These are phyloP conservation scores for Rhodotorula toruloides DNA, from an alignment of 768 basidiomycete genomes.

Conservation along the genomic window DNA sequence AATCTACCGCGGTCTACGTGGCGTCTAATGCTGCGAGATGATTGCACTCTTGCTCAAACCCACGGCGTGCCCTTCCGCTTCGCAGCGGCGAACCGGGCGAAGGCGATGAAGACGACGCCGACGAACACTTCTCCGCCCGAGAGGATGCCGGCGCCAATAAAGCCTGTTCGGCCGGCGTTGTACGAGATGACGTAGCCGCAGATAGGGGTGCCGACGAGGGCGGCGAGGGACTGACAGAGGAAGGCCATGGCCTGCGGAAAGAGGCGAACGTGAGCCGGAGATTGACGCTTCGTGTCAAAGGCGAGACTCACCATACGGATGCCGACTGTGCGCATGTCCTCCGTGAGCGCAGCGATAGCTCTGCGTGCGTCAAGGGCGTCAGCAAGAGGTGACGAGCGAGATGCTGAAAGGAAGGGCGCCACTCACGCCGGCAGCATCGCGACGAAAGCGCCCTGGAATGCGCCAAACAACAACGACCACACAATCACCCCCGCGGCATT, in stretches of 20 bases:
- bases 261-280: neutral
- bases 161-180: constrained; percentile 34
- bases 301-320: constrained; percentile 37
- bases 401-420: neutral
- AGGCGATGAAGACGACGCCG: neutral
- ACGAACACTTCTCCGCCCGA: constrained; percentile 17
- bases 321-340: constrained; percentile 42
- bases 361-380: neutral
- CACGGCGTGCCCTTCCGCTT: constrained; percentile 27
- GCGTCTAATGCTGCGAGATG: neutral
- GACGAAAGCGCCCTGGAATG: constrained; percentile 43
- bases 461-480: constrained; percentile 43
- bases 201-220: constrained; percentile 43
- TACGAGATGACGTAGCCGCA: constrained; percentile 43
- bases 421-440: constrained; percentile 38
- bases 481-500: constrained; percentile 41
- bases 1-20: too few species aligned
- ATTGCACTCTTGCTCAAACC: constrained; percentile 6
- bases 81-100: constrained; percentile 4
- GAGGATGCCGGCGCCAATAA: constrained; percentile 26
- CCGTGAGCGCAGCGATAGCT: constrained; percentile 41
- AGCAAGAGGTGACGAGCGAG: neutral
- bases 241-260: constrained; percentile 38
- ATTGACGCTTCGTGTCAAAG: too few species aligned
- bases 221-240: constrained; percentile 40